Conservation (phyloP, 2,329 filamentous ascomycete species). For the Fusarium sp. region DNA sequence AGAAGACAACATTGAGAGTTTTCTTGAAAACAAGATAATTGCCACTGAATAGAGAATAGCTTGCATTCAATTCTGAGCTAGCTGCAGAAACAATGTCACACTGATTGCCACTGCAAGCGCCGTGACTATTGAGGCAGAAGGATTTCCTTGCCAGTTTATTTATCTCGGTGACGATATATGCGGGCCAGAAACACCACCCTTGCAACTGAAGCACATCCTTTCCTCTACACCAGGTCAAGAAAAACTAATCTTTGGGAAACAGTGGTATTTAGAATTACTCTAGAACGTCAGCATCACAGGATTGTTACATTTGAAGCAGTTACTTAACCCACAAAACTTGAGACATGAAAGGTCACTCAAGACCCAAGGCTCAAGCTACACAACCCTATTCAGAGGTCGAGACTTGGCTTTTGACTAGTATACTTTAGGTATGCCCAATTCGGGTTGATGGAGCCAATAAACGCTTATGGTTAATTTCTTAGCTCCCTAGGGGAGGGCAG, state of each 20-base stretch:
- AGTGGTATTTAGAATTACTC: background rate
- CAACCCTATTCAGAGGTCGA: background rate
- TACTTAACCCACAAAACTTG: background rate
- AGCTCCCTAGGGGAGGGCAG: background rate
- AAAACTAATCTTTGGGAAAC: background rate
- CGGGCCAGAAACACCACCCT: background rate
- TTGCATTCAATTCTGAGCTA: background rate
- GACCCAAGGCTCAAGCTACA: background rate
- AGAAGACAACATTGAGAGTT: background rate
- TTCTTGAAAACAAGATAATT: background rate
- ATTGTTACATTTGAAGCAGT: background rate
- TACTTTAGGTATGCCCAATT: background rate
- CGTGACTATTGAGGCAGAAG: background rate
- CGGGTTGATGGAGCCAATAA: slow-evolving; percentile 9
- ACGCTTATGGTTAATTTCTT: slow-evolving; percentile 5
- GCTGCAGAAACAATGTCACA: background rate
- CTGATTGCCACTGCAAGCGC: background rate
- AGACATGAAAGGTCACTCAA: background rate
- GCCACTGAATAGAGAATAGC: background rate
- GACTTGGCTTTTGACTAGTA: background rate
- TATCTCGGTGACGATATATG: background rate
- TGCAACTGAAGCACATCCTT: background rate
- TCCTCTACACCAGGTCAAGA: background rate
- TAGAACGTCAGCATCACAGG: background rate
- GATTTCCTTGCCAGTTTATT: background rate